Evolutionary conservation across 2,329 filamentous ascomycete genomes (phyloP), one percentile per base, ranked within the genome.

Genomic region (Trichoderma sp.): DNA sequence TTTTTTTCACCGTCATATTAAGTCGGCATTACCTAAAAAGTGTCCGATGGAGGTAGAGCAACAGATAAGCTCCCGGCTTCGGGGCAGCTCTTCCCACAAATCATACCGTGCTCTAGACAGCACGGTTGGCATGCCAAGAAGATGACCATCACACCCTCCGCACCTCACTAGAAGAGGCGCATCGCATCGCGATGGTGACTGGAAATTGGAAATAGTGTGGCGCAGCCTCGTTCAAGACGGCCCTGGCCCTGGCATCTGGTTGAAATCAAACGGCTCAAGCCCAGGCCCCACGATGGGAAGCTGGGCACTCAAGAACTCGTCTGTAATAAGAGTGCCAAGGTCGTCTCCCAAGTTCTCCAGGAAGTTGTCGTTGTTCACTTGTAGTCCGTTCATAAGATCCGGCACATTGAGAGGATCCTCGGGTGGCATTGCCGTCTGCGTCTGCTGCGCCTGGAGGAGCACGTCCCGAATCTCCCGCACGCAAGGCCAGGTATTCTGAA

Each of bases 401-500:
- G 81, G 81, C 4, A 80, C 80, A 31, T 81, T 80, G 38, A 83
- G 79, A 18, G 81, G 80, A 50, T 82, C 81, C 38, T 83, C 81
- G 0, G 82, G 82, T 7, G 80, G 82, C 76, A 81, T 75, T 56
- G 81, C 78, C n/a, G 78, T 76, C 75, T 83, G 82, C 27, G 79
- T 79, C 67, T 80, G 79, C 74, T 81, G 81, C 38, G 81, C 81
- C 56, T 81, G 78, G 59, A 82, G 73, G 60, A 83, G 77, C 56
- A 80, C 81, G 67, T 85, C 83, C 35, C 81, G 79, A 9, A 88
- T 84, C 77, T 87, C 86, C 31, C 80, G 80, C 38, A 87, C 83
- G 77, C 85, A 87, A 6, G 85, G 85, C 84, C 85, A 88, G 8
- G 86, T 87, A 56, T 86, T 83, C 35, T 90, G 84, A 41, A 91